These are phyloP conservation scores for Entomophthora muscae DNA, from an alignment of 371 early-diverging fungal species.

Conservation along the genomic window DNA sequence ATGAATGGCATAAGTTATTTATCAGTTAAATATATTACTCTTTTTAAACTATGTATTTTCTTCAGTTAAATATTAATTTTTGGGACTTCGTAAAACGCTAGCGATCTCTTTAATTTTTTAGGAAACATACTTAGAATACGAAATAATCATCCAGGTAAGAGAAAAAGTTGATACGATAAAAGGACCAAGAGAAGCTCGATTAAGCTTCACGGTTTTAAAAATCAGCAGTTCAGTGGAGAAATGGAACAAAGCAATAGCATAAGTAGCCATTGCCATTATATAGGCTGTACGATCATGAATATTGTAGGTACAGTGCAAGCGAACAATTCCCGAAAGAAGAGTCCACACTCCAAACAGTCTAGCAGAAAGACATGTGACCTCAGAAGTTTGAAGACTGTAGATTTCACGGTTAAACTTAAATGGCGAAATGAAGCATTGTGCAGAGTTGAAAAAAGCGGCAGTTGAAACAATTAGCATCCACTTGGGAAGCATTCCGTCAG, in stretches of 20 bases:
- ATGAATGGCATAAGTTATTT: too few species aligned
- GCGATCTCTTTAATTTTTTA: neutral
- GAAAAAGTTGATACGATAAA: slow-evolving; percentile 22
- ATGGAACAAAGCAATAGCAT: slow-evolving; percentile 43
- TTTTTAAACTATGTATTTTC: too few species aligned
- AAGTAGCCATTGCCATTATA: slow-evolving; percentile 48
- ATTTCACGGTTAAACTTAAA: slow-evolving; percentile 39
- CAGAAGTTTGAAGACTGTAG: slow-evolving; percentile 36
- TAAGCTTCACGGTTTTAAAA: slow-evolving; percentile 46
- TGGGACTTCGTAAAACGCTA: too few species aligned
- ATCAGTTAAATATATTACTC: too few species aligned
- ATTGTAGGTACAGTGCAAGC: slow-evolving; percentile 59
- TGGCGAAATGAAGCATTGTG: slow-evolving; percentile 47
- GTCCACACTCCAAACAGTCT: slow-evolving; percentile 72
- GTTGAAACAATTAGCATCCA: slow-evolving; percentile 49
- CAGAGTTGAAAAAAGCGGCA: slow-evolving; percentile 50
- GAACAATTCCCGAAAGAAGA: slow-evolving; percentile 45
- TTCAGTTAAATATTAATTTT: too few species aligned
- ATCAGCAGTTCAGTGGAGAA: slow-evolving; percentile 48
- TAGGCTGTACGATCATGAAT: slow-evolving; percentile 46
- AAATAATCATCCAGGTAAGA: slow-evolving; percentile 1
- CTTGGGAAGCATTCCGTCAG: slow-evolving; percentile 32
- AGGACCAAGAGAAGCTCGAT: slow-evolving; percentile 40
- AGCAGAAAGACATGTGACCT: slow-evolving; percentile 49
- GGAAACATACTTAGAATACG: neutral